A percentile compares a stretch with the other conserved stretches of the same genome.
phyloP scores from a whole-genome alignment of 805 yeast genomes.

The Tetrapisispora nanseiensis region DNA sequence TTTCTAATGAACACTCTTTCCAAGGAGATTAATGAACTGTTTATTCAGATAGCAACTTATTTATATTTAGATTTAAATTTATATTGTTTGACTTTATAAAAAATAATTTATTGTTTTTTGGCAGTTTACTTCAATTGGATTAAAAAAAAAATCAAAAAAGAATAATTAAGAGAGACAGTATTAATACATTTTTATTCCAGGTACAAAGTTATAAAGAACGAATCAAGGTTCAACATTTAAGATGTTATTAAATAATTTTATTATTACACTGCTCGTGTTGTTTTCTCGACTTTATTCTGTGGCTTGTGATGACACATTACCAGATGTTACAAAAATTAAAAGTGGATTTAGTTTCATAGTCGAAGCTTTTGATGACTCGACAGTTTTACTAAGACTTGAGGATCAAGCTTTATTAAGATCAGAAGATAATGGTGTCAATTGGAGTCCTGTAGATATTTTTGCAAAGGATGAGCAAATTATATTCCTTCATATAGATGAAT shows the following conservation, averaged over 20 bases:
- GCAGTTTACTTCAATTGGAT: background rate
- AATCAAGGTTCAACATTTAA: background rate
- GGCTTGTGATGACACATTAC: conserved; percentile 8
- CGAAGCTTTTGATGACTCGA: conserved; percentile 43
- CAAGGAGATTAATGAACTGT: background rate
- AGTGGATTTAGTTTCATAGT: conserved; percentile 4
- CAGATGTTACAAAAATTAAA: conserved; percentile 8
- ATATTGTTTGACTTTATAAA: too few species aligned
- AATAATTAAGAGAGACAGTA: too few species aligned
- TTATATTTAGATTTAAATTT: too few species aligned
- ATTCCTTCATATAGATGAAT: conserved; percentile 9
- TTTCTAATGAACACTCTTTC: background rate
- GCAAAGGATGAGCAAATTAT: background rate
- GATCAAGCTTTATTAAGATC: conserved; percentile 30
- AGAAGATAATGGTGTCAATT: conserved; percentile 41
- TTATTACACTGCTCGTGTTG: background rate
- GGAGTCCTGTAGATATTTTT: conserved; percentile 26
- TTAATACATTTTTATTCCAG: too few species aligned
- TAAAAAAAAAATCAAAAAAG: too few species aligned
- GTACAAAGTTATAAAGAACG: too few species aligned
- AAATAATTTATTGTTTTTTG: background rate
- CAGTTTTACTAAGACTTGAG: conserved; percentile 31
- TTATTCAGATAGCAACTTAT: too few species aligned
- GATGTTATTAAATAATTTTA: conserved; percentile 5
- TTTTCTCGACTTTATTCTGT: background rate